Conservation (phyloP, 305 asterid genomes). For the Fraxinus sp. region DNA sequence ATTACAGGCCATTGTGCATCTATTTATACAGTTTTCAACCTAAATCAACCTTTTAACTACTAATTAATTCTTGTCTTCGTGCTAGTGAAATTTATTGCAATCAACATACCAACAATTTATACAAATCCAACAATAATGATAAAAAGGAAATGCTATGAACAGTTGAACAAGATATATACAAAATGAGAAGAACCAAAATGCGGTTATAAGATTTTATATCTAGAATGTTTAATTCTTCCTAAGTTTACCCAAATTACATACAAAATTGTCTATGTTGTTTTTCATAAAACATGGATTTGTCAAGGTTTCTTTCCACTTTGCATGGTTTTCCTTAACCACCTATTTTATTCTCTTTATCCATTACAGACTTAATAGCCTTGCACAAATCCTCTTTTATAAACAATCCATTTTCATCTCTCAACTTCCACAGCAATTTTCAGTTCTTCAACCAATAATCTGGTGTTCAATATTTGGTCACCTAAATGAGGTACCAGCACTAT, state of each 20-base stretch:
- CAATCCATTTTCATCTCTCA: slow-evolving; percentile 54
- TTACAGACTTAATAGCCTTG: slow-evolving; percentile 42
- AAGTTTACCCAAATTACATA: neutral
- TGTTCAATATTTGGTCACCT: slow-evolving; percentile 63
- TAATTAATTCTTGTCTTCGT: neutral
- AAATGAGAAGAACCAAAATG: neutral
- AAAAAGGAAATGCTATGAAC: neutral
- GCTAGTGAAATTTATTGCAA: neutral
- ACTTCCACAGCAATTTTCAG: slow-evolving; percentile 74
- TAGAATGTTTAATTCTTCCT: neutral
- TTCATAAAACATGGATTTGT: slow-evolving; percentile 34
- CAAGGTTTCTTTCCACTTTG: slow-evolving; percentile 49
- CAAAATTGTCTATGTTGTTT: slow-evolving; percentile 46
- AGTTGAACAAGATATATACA: too few species aligned
- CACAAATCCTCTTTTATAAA: slow-evolving; percentile 60
- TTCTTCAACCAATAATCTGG: slow-evolving; percentile 62
- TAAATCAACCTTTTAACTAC: neutral
- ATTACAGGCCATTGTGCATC: neutral
- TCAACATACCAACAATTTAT: neutral
- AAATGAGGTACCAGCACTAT: slow-evolving; percentile 62
- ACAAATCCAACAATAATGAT: neutral
- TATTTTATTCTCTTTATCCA: slow-evolving; percentile 53
- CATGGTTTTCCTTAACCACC: slow-evolving; percentile 58
- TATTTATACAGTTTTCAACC: neutral
- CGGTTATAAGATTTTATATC: neutral